phyloP scores from a whole-genome alignment of 2,329 filamentous ascomycete species.

The Alternaria brassicicola region DNA sequence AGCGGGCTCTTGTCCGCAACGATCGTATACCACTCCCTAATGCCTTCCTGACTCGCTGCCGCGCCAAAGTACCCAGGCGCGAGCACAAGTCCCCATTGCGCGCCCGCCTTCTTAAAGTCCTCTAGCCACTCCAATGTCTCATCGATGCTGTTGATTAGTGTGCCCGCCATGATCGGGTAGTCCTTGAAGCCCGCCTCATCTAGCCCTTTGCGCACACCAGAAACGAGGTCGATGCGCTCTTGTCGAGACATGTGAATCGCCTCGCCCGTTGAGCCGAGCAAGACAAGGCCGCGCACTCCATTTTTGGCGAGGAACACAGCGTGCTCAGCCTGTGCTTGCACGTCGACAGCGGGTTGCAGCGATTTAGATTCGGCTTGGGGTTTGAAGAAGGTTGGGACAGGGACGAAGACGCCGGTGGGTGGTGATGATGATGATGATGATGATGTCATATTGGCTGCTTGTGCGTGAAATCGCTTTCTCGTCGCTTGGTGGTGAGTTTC shows the following conservation, averaged over 20 bases:
- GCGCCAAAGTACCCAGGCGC: slow-evolving; percentile 70
- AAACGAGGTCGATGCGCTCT: slow-evolving; percentile 63
- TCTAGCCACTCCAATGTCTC: slow-evolving; percentile 65
- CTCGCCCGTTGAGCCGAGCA: slow-evolving; percentile 69
- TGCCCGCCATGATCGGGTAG: slow-evolving; percentile 68
- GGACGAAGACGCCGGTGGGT: slow-evolving; percentile 48
- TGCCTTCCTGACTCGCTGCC: slow-evolving; percentile 63
- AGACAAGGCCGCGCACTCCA: slow-evolving; percentile 66
- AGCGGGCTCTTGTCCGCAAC: slow-evolving; percentile 67
- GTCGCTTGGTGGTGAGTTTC: not conserved
- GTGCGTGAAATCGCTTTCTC: slow-evolving; percentile 3
- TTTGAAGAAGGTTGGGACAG: slow-evolving; percentile 69
- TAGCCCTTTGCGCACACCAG: slow-evolving; percentile 62
- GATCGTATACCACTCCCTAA: slow-evolving; percentile 65
- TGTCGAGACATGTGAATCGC: slow-evolving; percentile 65
- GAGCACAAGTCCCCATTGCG: slow-evolving; percentile 67
- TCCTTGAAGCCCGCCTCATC: slow-evolving; percentile 62
- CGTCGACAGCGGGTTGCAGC: slow-evolving; percentile 61
- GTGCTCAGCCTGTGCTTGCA: slow-evolving; percentile 64
- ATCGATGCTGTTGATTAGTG: slow-evolving; percentile 65
- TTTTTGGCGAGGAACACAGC: slow-evolving; percentile 64
- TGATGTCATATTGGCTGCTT: slow-evolving; percentile 31
- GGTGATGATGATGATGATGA: slow-evolving; percentile 41
- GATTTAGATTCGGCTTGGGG: slow-evolving; percentile 52
- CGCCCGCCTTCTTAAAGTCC: slow-evolving; percentile 63